A percentile compares a stretch with the other conserved stretches of the same genome.
These are phyloP conservation scores for Exserohilum rostratum DNA, from an alignment of 2,329 filamentous ascomycete genomes.

Conservation along the genomic window DNA sequence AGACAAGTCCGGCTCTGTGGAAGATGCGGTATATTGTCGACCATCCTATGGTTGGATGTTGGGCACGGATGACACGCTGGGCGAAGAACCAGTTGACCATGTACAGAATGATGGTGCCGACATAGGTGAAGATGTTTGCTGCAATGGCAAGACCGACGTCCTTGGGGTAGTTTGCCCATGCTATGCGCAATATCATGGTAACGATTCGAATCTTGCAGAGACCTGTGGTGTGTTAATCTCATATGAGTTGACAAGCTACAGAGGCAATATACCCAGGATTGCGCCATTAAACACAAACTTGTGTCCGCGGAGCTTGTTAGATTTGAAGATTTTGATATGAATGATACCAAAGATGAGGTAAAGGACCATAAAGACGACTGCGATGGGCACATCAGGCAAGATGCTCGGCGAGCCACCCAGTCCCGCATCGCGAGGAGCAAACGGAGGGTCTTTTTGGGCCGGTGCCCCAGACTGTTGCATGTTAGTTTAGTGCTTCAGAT, in stretches of 20 bases:
- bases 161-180: conserved; percentile 40
- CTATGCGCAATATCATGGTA: conserved; percentile 51
- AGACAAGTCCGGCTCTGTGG: conserved; percentile 56
- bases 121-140: conserved; percentile 72
- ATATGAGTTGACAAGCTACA: background rate
- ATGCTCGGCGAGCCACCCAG: conserved; percentile 38
- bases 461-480: conserved; percentile 14
- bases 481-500: conserved; percentile 3
- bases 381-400: conserved; percentile 51
- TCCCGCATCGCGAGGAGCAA: conserved; percentile 33
- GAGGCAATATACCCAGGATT: conserved; percentile 46
- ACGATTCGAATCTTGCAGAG: conserved; percentile 54
- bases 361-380: conserved; percentile 49
- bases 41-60: conserved; percentile 76
- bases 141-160: conserved; percentile 61
- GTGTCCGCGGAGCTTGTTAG: conserved; percentile 48
- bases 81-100: conserved; percentile 79
- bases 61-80: conserved; percentile 75
- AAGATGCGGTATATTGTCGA: conserved; percentile 57
- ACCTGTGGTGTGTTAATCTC: conserved; percentile 33
- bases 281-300: conserved; percentile 53
- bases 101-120: conserved; percentile 78
- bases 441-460: conserved; percentile 31
- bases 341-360: conserved; percentile 49
- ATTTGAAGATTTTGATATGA: conserved; percentile 51